Evolutionary conservation across 2,329 filamentous ascomycete genomes (phyloP).

Genomic region (Dactylellina drechsleri): DNA sequence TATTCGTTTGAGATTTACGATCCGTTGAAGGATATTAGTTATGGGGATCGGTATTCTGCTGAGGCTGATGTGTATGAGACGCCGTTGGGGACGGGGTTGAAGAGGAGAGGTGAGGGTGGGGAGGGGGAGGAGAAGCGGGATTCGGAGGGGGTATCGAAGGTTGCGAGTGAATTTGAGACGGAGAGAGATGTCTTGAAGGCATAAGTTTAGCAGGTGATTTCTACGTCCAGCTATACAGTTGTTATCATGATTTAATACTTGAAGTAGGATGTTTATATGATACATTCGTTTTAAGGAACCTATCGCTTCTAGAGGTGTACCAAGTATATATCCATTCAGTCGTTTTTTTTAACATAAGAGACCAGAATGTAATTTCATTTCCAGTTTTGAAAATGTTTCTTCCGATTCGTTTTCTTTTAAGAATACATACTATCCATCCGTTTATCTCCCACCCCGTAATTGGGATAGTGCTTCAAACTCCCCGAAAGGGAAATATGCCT

Average conservation of each 20-base stretch:
- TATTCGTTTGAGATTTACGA: slow-evolving; percentile 20
- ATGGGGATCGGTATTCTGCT: slow-evolving; percentile 24
- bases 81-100: slow-evolving; percentile 2
- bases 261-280: too few species aligned
- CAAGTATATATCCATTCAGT: too few species aligned
- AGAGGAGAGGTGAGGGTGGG: background rate
- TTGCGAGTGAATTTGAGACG: background rate
- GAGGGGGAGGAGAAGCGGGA: background rate
- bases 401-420: too few species aligned
- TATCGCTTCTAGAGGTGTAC: too few species aligned
- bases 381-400: too few species aligned
- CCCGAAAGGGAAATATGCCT: background rate
- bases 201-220: background rate
- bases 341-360: too few species aligned
- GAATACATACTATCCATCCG: too few species aligned
- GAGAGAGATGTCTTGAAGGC: background rate
- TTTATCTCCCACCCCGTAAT: too few species aligned
- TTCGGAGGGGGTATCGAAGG: background rate
- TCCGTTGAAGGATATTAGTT: slow-evolving; percentile 16
- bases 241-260: too few species aligned
- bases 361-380: too few species aligned
- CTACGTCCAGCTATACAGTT: too few species aligned
- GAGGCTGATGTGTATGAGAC: slow-evolving; percentile 22
- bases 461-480: background rate
- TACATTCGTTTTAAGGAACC: too few species aligned